A percentile compares a stretch with the other conserved stretches of the same genome.
These are phyloP conservation scores for Claviceps paspali DNA, from an alignment of 2,329 filamentous ascomycete genomes.

Conservation along the genomic window DNA sequence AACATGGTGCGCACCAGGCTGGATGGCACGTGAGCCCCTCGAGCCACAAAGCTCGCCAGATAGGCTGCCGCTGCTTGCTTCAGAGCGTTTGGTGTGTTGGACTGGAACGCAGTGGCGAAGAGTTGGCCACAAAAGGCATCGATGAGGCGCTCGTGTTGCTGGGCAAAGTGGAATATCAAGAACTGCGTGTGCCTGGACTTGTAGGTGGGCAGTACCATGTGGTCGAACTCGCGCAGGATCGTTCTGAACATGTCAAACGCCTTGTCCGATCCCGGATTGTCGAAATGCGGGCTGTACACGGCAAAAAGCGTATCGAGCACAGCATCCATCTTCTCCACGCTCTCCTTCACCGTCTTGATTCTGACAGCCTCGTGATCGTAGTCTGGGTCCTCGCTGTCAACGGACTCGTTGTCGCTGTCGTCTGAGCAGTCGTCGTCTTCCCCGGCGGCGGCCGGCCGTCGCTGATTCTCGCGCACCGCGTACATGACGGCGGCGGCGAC, in stretches of 20 bases:
- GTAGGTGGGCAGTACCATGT: slow-evolving; percentile 78
- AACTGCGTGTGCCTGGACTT: slow-evolving; percentile 91
- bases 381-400: slow-evolving; percentile 53
- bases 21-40: slow-evolving; percentile 66
- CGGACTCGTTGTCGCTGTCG: slow-evolving; percentile 54
- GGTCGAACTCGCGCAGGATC: slow-evolving; percentile 72
- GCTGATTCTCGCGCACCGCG: slow-evolving; percentile 21
- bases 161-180: slow-evolving; percentile 87
- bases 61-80: slow-evolving; percentile 83
- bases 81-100: slow-evolving; percentile 53
- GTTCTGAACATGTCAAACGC: slow-evolving; percentile 62
- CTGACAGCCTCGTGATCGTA: slow-evolving; percentile 46
- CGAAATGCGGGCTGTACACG: slow-evolving; percentile 62
- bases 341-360: slow-evolving; percentile 60
- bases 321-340: slow-evolving; percentile 80
- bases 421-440: slow-evolving; percentile 41
- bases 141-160: slow-evolving; percentile 61
- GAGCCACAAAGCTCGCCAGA: slow-evolving; percentile 83
- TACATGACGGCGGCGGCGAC: slow-evolving; percentile 58
- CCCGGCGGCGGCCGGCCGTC: slow-evolving; percentile 15
- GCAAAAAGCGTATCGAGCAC: slow-evolving; percentile 80
- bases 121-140: slow-evolving; percentile 73
- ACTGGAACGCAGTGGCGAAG: slow-evolving; percentile 31
- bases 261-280: slow-evolving; percentile 49
- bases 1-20: slow-evolving; percentile 72